A percentile compares a stretch with the other conserved stretches of the same genome.
Conservation (phyloP, 352 stramenopile genomes). For the Thraustochytrium striatum region DNA sequence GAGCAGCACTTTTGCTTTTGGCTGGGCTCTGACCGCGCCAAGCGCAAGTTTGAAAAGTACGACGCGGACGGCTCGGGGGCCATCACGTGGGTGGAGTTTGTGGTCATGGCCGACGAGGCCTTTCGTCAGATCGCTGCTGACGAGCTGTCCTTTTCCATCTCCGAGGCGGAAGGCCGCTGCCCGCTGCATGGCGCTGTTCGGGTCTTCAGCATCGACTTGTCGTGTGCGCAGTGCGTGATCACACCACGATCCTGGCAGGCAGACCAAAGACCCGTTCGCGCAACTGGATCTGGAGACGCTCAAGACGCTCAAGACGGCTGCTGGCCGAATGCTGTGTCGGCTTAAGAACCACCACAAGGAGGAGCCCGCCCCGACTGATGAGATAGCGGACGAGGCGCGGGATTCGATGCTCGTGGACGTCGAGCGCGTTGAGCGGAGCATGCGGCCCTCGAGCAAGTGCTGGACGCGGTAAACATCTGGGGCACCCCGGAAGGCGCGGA, state of each 20-base stretch:
- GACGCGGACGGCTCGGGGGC: constrained; percentile 14
- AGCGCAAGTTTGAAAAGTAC: constrained; percentile 24
- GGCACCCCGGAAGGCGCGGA: too few relatives aligned
- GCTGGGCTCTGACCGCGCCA: constrained; percentile 12
- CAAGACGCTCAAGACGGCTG: background rate
- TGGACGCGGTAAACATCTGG: too few relatives aligned
- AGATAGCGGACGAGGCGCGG: too few relatives aligned
- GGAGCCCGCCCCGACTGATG: too few relatives aligned
- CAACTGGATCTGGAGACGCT: background rate
- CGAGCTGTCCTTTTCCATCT: constrained; percentile 37
- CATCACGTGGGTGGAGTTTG: constrained; percentile 39
- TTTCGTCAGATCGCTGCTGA: constrained; percentile 26
- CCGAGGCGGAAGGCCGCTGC: background rate
- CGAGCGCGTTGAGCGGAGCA: too few relatives aligned
- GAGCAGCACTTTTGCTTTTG: constrained; percentile 20
- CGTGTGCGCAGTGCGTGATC: constrained; percentile 12
- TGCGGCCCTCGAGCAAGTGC: too few relatives aligned
- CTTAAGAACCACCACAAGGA: background rate
- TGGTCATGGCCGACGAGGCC: constrained; percentile 13
- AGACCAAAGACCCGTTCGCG: background rate
- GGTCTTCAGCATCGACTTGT: constrained; percentile 20
- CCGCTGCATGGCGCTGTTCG: background rate
- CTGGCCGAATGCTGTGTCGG: background rate
- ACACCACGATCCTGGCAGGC: constrained; percentile 10
- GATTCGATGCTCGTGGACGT: too few relatives aligned